Percentiles rank a stretch among this genome's conserved stretches.
These are phyloP conservation scores for Echria macrotheca DNA, from an alignment of 495 filamentous ascomycete genomes.

Conservation along the genomic window DNA sequence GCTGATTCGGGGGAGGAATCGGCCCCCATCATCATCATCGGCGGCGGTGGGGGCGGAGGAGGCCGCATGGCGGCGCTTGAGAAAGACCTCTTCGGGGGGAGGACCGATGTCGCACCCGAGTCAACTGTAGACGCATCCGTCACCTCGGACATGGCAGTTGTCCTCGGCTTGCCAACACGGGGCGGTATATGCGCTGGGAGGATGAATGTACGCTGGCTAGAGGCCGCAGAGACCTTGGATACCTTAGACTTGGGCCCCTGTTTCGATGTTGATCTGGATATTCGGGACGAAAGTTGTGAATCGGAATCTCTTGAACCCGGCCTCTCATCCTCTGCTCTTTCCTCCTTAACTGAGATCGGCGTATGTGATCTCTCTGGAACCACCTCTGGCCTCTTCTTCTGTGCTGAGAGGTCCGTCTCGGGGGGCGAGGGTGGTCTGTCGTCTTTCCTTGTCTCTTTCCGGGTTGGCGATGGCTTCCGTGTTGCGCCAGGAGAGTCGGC, in stretches of 20 bases:
- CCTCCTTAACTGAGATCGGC: conserved; percentile 28
- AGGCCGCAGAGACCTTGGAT: conserved; percentile 42
- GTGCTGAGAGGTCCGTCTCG: conserved; percentile 49
- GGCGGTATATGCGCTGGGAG: conserved; percentile 18
- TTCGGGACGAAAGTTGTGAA: conserved; percentile 11
- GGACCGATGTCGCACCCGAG: conserved; percentile 56
- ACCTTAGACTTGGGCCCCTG: conserved; percentile 43
- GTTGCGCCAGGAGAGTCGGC: conserved; percentile 19
- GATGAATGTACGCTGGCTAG: conserved; percentile 42
- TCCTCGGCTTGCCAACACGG: conserved; percentile 5
- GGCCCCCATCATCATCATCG: too few relatives aligned
- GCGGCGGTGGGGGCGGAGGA: conserved; percentile 25
- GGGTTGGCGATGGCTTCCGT: conserved; percentile 25
- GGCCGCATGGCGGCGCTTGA: too few relatives aligned
- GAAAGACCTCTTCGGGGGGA: too few relatives aligned
- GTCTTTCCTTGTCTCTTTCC: conserved; percentile 32
- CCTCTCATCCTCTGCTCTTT: conserved; percentile 28
- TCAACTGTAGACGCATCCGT: conserved; percentile 23
- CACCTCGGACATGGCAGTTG: conserved; percentile 12
- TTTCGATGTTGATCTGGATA: conserved; percentile 40
- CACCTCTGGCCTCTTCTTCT: conserved; percentile 36
- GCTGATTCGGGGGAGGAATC: conserved; percentile 44
- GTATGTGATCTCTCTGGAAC: too few relatives aligned
- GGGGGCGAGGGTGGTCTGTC: conserved; percentile 50
- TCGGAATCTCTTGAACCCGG: conserved; percentile 33